A percentile compares a stretch with the other conserved stretches of the same genome.
phyloP scores from a whole-genome alignment of 2,329 filamentous ascomycete genomes.

The Aspergillus latus region DNA sequence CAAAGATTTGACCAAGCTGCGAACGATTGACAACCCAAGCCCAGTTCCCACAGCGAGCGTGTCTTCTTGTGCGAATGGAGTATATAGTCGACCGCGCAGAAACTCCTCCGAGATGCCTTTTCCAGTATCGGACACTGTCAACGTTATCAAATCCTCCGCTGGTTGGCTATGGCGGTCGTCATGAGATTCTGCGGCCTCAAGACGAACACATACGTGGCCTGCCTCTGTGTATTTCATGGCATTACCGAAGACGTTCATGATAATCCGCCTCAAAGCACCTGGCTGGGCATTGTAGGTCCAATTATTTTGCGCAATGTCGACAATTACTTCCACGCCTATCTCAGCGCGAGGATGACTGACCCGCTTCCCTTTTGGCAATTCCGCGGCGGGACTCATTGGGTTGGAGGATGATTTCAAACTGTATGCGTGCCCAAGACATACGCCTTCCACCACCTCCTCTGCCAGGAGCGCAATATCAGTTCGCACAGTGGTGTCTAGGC shows the following conservation, averaged over 20 bases:
- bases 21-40: conserved; percentile 65
- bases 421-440: conserved; percentile 51
- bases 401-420: conserved; percentile 33
- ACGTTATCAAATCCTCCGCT: conserved; percentile 35
- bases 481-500: conserved; percentile 35
- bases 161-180: conserved; percentile 33
- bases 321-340: conserved; percentile 47
- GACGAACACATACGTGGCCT: conserved; percentile 51
- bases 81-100: conserved; percentile 60
- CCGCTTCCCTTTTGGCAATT: background rate
- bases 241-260: conserved; percentile 65
- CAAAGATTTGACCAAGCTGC: conserved; percentile 60
- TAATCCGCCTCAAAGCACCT: conserved; percentile 55
- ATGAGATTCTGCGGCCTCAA: conserved; percentile 34
- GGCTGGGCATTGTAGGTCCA: conserved; percentile 59
- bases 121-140: conserved; percentile 63
- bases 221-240: conserved; percentile 61
- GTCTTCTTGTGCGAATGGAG: conserved; percentile 61
- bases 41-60: conserved; percentile 50
- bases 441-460: conserved; percentile 57
- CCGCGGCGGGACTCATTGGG: conserved; percentile 23
- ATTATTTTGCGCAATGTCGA: conserved; percentile 52
- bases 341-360: conserved; percentile 10
- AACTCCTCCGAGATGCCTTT: conserved; percentile 65
- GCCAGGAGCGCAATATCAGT: conserved; percentile 49